phyloP scores from a whole-genome alignment of 1,139 yeast species.

The Sugiyamaella paludigena region DNA sequence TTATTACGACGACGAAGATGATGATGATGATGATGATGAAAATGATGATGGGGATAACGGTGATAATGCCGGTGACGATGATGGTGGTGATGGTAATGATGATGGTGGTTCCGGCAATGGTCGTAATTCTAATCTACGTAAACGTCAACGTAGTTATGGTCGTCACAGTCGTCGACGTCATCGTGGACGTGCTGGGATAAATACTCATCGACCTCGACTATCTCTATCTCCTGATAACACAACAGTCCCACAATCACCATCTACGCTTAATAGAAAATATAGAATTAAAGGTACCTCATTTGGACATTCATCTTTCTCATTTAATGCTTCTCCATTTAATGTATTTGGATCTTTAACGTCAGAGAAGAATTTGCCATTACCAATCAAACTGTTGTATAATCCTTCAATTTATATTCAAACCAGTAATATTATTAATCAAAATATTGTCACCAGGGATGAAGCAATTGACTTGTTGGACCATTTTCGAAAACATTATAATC shows the following conservation, averaged over 20 bases:
- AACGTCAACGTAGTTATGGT: not conserved
- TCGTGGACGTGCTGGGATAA: not conserved
- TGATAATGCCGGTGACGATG: not conserved
- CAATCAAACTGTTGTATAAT: slow-evolving; percentile 45
- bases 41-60: slow-evolving; percentile 1
- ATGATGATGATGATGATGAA: not conserved
- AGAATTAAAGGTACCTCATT: slow-evolving; percentile 33
- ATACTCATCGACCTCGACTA: not conserved
- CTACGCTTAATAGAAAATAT: slow-evolving; percentile 7
- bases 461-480: slow-evolving; percentile 52
- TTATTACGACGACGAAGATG: not conserved
- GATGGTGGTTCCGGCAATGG: not conserved
- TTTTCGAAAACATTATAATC: slow-evolving; percentile 66
- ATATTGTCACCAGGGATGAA: slow-evolving; percentile 51
- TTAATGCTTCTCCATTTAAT: slow-evolving; percentile 51
- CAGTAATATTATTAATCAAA: slow-evolving; percentile 49
- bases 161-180: slow-evolving; percentile 2
- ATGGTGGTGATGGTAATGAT: not conserved
- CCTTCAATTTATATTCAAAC: slow-evolving; percentile 36
- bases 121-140: not conserved
- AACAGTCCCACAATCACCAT: not conserved
- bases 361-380: slow-evolving; percentile 42
- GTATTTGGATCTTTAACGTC: slow-evolving; percentile 43
- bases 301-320: slow-evolving; percentile 45
- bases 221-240: slow-evolving; percentile 2